Conservation (phyloP, 1,139 yeast genomes). For the Suhomyces anneliseae region DNA sequence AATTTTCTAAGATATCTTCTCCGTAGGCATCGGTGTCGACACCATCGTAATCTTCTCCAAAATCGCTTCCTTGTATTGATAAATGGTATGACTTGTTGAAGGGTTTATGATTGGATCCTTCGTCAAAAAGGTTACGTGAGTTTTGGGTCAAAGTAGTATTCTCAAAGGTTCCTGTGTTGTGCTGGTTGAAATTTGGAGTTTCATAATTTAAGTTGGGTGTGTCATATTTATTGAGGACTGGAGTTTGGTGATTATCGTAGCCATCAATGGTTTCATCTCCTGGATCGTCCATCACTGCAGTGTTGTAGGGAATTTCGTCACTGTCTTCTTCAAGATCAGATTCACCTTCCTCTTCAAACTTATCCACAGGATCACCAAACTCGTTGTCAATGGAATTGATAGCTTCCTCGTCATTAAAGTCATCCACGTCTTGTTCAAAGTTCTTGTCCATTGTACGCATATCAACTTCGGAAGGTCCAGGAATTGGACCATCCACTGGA, state of each 20-base stretch:
- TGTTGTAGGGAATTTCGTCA: not conserved
- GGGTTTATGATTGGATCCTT: not conserved
- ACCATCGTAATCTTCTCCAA: slow-evolving; percentile 3
- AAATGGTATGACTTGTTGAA: slow-evolving; percentile 32
- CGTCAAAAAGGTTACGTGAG: not conserved
- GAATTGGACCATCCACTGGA: not conserved
- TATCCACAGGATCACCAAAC: no score
- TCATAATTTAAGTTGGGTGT: no score
- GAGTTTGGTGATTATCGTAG: no score
- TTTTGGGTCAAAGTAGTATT: not conserved
- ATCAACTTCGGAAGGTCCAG: not conserved
- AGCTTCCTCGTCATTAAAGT: not conserved
- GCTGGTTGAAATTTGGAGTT: no score
- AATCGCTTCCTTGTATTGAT: slow-evolving; percentile 28
- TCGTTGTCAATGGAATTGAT: not conserved
- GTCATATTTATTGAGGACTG: no score
- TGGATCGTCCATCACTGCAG: not conserved
- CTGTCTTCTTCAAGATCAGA: not conserved
- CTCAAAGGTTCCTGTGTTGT: not conserved
- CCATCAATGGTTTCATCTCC: not conserved
- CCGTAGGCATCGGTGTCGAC: slow-evolving; percentile 20
- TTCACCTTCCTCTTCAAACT: not conserved
- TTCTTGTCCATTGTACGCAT: not conserved
- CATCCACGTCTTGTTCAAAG: not conserved
- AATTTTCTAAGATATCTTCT: slow-evolving; percentile 37